phyloP scores from a whole-genome alignment of 129 eudicot genomes.

The Smallanthus sonchifolius region DNA sequence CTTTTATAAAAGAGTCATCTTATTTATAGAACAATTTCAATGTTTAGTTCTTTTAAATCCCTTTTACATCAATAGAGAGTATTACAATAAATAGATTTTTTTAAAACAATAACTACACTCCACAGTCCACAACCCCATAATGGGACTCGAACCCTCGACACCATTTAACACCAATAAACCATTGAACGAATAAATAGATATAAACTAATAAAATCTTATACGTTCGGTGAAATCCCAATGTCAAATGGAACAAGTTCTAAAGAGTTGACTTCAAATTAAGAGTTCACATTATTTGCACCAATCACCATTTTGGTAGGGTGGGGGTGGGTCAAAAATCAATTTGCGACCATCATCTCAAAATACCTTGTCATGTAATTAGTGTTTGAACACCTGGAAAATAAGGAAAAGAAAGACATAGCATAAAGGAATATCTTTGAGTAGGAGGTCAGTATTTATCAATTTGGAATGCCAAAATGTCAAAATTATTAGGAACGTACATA shows the following conservation, averaged over 20 bases:
- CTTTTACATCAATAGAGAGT: too few species aligned
- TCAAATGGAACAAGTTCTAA: constrained; percentile 26
- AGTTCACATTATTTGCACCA: neutral
- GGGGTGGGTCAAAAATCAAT: neutral
- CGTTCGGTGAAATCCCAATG: neutral
- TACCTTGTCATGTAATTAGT: constrained; percentile 11
- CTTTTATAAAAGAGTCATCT: too few species aligned
- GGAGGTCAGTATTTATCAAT: constrained; percentile 26
- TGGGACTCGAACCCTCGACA: too few species aligned
- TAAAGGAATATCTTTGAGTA: constrained; percentile 8
- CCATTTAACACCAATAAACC: too few species aligned
- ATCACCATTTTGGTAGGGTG: neutral
- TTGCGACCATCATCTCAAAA: constrained; percentile 16
- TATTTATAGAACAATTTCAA: too few species aligned
- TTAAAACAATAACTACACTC: too few species aligned
- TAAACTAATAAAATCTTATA: constrained; percentile 8
- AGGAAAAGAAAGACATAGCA: neutral
- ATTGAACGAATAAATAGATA: too few species aligned
- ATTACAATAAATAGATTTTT: too few species aligned
- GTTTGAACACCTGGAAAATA: constrained; percentile 21
- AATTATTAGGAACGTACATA: constrained; percentile 27
- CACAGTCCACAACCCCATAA: too few species aligned
- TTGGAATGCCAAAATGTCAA: constrained; percentile 19
- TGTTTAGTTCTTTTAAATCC: too few species aligned
- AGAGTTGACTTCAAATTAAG: constrained; percentile 25